phyloP scores from a whole-genome alignment of 345 rosid genomes.

The Melastoma malabathricum region DNA sequence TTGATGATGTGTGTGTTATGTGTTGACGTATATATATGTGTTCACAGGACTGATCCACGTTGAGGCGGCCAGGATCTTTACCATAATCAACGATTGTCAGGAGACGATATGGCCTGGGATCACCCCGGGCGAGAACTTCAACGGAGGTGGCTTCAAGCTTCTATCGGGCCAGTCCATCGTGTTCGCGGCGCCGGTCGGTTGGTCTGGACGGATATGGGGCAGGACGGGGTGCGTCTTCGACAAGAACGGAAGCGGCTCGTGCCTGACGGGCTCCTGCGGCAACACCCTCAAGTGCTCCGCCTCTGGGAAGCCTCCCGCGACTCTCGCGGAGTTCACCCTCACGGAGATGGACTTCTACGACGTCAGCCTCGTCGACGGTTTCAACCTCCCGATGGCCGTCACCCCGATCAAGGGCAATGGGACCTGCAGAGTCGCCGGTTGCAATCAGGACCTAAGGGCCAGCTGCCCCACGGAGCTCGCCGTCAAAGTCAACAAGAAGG shows the following conservation, averaged over 20 bases:
- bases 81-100: slow-evolving; percentile 52
- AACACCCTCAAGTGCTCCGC: slow-evolving; percentile 38
- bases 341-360: slow-evolving; percentile 45
- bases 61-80: slow-evolving; percentile 43
- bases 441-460: slow-evolving; percentile 40
- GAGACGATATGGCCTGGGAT: slow-evolving; percentile 76
- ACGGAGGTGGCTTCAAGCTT: slow-evolving; percentile 47
- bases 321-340: slow-evolving; percentile 78
- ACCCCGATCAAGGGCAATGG: slow-evolving; percentile 59
- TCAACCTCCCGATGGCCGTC: slow-evolving; percentile 50
- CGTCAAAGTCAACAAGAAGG: slow-evolving; percentile 42
- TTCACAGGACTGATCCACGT: slow-evolving; percentile 25
- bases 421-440: slow-evolving; percentile 52
- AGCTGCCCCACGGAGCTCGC: slow-evolving; percentile 57
- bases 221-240: slow-evolving; percentile 66
- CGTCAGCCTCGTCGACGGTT: slow-evolving; percentile 92
- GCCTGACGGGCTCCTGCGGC: slow-evolving; percentile 76
- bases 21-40: background rate
- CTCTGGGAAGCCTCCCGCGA: slow-evolving; percentile 56
- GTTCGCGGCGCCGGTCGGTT: slow-evolving; percentile 45
- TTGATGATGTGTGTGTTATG: no score
- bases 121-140: slow-evolving; percentile 36
- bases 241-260: slow-evolving; percentile 41
- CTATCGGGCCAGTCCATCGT: slow-evolving; percentile 45
- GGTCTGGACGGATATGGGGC: slow-evolving; percentile 91